phyloP scores from a whole-genome alignment of 1,139 yeast species.

The Yamadazyma taylorii region DNA sequence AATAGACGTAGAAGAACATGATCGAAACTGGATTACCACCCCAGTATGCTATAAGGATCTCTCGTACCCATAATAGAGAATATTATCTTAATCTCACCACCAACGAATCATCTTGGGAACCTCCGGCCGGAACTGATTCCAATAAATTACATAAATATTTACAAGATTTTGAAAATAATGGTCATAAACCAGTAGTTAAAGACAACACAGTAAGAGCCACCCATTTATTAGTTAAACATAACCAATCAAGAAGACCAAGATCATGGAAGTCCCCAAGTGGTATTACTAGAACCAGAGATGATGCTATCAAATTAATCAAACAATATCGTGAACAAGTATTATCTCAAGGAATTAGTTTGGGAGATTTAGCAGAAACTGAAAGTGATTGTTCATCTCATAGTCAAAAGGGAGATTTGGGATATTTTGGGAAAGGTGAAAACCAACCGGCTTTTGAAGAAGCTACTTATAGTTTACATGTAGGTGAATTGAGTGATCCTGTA shows the following conservation, averaged over 20 bases:
- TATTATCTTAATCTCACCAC: constrained; percentile 75
- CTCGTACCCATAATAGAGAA: constrained; percentile 81
- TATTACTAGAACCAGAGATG: constrained; percentile 78
- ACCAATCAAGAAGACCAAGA: constrained; percentile 81
- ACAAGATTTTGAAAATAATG: constrained; percentile 46
- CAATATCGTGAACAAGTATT: constrained; percentile 61
- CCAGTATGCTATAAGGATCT: constrained; percentile 80
- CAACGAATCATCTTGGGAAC: constrained; percentile 83
- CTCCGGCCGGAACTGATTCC: constrained; percentile 81
- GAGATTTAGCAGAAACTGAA: constrained; percentile 75
- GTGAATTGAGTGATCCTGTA: constrained; percentile 79
- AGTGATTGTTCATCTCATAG: constrained; percentile 88
- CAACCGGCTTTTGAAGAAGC: constrained; percentile 92
- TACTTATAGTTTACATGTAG: constrained; percentile 76
- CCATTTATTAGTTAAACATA: constrained; percentile 82
- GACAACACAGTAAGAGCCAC: constrained; percentile 47
- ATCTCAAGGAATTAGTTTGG: constrained; percentile 67
- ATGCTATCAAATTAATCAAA: constrained; percentile 67
- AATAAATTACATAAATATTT: constrained; percentile 60
- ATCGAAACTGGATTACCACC: constrained; percentile 74
- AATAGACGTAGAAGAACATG: constrained; percentile 3
- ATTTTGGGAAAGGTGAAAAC: constrained; percentile 88
- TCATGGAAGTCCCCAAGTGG: constrained; percentile 81
- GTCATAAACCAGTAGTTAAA: constrained; percentile 58
- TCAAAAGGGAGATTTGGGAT: constrained; percentile 90